Evolutionary conservation across 1,284 basidiomycete genomes (phyloP).

Genomic region (Ganoderma multipileum): DNA sequence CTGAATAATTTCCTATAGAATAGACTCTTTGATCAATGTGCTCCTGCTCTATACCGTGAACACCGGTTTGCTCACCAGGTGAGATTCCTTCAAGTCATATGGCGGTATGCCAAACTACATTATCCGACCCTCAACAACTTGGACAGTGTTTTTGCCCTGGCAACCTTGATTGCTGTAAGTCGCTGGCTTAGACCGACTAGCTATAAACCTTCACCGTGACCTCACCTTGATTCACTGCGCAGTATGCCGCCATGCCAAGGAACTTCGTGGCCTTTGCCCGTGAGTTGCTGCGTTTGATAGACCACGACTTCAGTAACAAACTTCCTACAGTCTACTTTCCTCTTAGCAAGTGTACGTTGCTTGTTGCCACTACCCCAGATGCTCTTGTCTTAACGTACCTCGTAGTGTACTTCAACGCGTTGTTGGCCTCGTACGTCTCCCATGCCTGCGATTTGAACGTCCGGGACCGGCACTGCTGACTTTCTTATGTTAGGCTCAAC

Average conservation of each 20-base stretch:
- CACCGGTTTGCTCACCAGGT: constrained; percentile 11
- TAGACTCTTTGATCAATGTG: constrained; percentile 1
- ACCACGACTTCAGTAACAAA: neutral
- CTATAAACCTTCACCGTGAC: too few species aligned
- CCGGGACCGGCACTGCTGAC: too few species aligned
- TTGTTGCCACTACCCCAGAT: neutral
- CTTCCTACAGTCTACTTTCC: neutral
- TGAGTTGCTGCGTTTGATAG: neutral
- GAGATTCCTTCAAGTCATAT: too few species aligned
- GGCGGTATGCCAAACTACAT: too few species aligned
- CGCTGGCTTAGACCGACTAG: too few species aligned
- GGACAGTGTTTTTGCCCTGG: neutral
- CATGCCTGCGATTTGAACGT: too few species aligned
- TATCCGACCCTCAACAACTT: too few species aligned
- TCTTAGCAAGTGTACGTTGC: neutral
- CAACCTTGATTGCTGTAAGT: neutral
- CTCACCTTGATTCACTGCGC: neutral
- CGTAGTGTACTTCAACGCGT: constrained; percentile 9
- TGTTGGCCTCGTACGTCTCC: constrained; percentile 11
- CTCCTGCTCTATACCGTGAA: constrained; percentile 7
- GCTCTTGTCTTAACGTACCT: neutral
- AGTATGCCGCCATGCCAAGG: constrained; percentile 5
- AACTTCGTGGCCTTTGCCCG: constrained; percentile 1
- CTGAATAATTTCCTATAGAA: neutral
- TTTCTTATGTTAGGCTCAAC: neutral